Evolutionary conservation across 805 yeast species (phyloP).

Genomic region (Kuraishia borneana): DNA sequence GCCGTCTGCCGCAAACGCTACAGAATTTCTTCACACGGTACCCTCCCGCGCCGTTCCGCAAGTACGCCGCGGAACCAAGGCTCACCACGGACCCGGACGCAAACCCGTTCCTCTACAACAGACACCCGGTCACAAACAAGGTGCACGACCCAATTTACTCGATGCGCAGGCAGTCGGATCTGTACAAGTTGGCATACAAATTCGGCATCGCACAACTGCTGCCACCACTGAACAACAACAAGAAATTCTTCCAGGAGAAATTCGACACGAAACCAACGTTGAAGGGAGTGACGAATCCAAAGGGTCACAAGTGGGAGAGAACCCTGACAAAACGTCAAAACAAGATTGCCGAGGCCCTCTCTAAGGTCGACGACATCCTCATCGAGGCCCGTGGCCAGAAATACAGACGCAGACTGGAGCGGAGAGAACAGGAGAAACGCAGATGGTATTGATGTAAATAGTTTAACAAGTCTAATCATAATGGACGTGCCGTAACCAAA

Average conservation of each 20-base stretch:
- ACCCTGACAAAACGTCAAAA: constrained; percentile 44
- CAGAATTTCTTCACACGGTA: constrained; percentile 67
- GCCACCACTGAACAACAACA: constrained; percentile 50
- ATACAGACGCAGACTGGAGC: constrained; percentile 30
- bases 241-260: constrained; percentile 72
- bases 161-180: constrained; percentile 69
- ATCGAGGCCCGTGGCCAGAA: constrained; percentile 50
- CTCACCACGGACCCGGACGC: constrained; percentile 56
- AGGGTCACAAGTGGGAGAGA: constrained; percentile 76
- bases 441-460: constrained; percentile 21
- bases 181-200: constrained; percentile 71
- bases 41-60: constrained; percentile 74
- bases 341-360: constrained; percentile 56
- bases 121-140: constrained; percentile 68
- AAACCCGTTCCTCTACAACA: constrained; percentile 82
- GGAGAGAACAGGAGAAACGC: constrained; percentile 22
- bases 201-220: constrained; percentile 72
- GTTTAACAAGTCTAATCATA: not conserved
- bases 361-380: constrained; percentile 55
- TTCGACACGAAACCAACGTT: constrained; percentile 57
- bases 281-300: constrained; percentile 69
- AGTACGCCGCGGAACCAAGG: constrained; percentile 56
- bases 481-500: not conserved
- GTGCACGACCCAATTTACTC: constrained; percentile 74
- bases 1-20: constrained; percentile 54